Base-by-base conservation (phyloP, 192 early-diverging fungal species). In the Rhizophlyctis rosea region DNA sequence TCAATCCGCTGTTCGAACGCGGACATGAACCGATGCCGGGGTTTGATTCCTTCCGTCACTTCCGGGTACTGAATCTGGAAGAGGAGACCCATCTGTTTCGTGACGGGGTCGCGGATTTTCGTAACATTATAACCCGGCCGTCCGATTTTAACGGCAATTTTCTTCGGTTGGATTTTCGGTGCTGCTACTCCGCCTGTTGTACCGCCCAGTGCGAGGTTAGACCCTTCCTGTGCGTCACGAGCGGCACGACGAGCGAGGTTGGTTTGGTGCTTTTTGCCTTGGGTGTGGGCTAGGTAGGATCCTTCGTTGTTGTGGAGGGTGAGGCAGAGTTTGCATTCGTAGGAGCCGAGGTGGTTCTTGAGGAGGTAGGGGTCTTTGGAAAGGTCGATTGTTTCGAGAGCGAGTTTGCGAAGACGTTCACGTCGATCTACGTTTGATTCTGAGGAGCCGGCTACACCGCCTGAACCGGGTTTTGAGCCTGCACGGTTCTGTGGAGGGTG, bases 281-380 rank as follows among this genome's bases (percentile, higher is more conserved):
- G 96, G 5, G 96, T 97, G 62, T 98, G 96, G 1, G 94, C 92
- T 21, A 98, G 77, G 70, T 98, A 98, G 0, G 88, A 90, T 1
- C 94, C 96, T 65, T 98, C 96, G 69, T 96, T 96, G 86, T 77
- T 93, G 90, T 81, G 77, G 16, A 78, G 73, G 4, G 77, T 75
- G 5, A 83, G 65, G 56, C 80, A 83, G 28, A 84, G 70, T 50
- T 83, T 81, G 69, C 81, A 84, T 53, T 83, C 82, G 68, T 76
- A 84, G 14, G 73, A 73, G 32, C 82, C 82, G 18, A 83, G 68
- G 50, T 84, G 82, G 66, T 81, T 84, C 39, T 92, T 90, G 91
- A 97, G 94, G 70, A 98, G 92, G 67, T 98, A 98, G 29, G 96
- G 96, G 71, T 98, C 96, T 64, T 91, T 96, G 52, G 90, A 85